These are phyloP conservation scores for Dryadomyces quercivorus DNA, from an alignment of 2,329 filamentous ascomycete species.

Conservation along the genomic window DNA sequence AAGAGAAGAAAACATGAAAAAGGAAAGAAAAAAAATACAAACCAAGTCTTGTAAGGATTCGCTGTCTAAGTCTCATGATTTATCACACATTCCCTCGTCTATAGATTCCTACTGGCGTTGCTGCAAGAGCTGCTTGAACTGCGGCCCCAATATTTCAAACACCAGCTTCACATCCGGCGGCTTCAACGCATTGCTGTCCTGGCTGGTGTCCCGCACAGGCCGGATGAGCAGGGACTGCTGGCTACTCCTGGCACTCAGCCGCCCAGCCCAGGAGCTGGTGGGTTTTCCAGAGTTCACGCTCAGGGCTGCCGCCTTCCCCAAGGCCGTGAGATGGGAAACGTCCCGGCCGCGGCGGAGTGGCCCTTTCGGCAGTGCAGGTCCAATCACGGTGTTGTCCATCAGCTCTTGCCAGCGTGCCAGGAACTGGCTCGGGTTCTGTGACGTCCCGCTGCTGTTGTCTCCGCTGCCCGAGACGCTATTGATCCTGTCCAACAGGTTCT, in stretches of 20 bases:
- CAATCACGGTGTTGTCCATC: slow-evolving; percentile 54
- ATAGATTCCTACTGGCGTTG: neutral
- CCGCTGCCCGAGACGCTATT: slow-evolving; percentile 8
- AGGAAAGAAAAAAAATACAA: neutral
- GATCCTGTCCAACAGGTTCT: slow-evolving; percentile 37
- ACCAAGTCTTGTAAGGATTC: neutral
- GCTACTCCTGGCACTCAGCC: neutral
- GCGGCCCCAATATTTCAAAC: neutral
- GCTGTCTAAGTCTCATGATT: neutral
- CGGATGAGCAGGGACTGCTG: neutral
- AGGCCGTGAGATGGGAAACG: slow-evolving; percentile 22
- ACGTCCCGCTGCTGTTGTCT: neutral
- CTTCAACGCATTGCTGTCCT: neutral
- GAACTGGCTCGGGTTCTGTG: slow-evolving; percentile 55
- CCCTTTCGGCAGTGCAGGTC: slow-evolving; percentile 38
- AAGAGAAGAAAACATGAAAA: neutral
- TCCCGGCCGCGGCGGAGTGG: slow-evolving; percentile 40
- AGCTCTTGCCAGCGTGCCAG: slow-evolving; percentile 60
- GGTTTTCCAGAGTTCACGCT: neutral
- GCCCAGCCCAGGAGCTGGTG: neutral
- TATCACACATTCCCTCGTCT: neutral
- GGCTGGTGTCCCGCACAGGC: no score
- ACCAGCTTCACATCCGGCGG: slow-evolving; percentile 3
- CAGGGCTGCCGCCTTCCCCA: slow-evolving; percentile 16
- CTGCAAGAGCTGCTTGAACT: neutral